A percentile compares a stretch with the other conserved stretches of the same genome.
phyloP scores from a whole-genome alignment of 2,329 filamentous ascomycete genomes.

The Pseudopyricularia javanii region DNA sequence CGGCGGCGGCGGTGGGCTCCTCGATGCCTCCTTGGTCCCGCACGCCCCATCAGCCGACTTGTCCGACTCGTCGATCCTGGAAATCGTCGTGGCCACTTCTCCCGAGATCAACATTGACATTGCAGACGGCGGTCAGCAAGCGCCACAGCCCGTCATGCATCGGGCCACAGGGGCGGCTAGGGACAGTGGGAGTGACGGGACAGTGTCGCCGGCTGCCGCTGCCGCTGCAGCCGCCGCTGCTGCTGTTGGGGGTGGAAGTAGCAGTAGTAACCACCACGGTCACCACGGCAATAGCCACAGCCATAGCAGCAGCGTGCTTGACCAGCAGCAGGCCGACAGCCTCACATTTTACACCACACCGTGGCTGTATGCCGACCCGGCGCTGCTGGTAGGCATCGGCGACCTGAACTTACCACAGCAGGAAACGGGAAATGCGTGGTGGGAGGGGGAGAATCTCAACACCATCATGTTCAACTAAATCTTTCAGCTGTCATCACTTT shows the following conservation, averaged over 20 bases:
- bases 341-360: slow-evolving; percentile 27
- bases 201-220: background rate
- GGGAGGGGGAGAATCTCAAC: slow-evolving; percentile 25
- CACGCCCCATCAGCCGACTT: slow-evolving; percentile 14
- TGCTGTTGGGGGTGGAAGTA: background rate
- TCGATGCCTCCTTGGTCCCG: slow-evolving; percentile 27
- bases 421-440: slow-evolving; percentile 17
- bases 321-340: slow-evolving; percentile 17
- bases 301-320: background rate
- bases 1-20: slow-evolving; percentile 22
- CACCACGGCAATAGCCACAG: background rate
- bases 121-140: slow-evolving; percentile 35
- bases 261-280: background rate
- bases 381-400: slow-evolving; percentile 23
- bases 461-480: slow-evolving; percentile 22
- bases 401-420: slow-evolving; percentile 13
- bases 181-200: background rate
- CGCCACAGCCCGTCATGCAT: slow-evolving; percentile 5
- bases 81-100: slow-evolving; percentile 37
- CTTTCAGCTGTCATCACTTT: too few species aligned
- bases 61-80: slow-evolving; percentile 24
- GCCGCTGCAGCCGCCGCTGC: background rate
- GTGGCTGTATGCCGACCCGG: slow-evolving; percentile 28
- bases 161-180: background rate
- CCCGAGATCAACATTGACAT: slow-evolving; percentile 39